Conservation (phyloP, 1,284 basidiomycete genomes). For the Anthracocystis panici-leucophaei region DNA sequence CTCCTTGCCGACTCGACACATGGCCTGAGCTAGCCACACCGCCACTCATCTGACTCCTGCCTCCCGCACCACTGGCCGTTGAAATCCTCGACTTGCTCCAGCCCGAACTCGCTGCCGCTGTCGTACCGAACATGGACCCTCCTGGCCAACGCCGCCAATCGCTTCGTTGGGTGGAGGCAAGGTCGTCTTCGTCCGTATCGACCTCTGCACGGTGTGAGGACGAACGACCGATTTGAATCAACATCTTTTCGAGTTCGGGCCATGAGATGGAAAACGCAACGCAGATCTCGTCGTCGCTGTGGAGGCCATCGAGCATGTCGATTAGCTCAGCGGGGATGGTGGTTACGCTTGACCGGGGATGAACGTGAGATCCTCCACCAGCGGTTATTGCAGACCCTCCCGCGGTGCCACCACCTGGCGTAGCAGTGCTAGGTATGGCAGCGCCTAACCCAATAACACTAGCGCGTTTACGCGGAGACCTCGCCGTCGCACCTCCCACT, state of each 20-base stretch:
- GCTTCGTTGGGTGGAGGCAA: conserved; percentile 20
- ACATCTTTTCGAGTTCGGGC: conserved; percentile 82
- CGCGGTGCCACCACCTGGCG: background rate
- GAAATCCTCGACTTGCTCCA: conserved; percentile 46
- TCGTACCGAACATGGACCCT: conserved; percentile 10
- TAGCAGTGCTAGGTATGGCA: conserved; percentile 13
- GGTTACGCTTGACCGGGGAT: background rate
- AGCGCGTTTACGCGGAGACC: conserved; percentile 42
- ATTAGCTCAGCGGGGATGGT: conserved; percentile 73
- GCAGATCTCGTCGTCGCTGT: conserved; percentile 90
- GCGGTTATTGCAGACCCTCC: conserved; percentile 5
- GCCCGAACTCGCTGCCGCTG: conserved; percentile 26
- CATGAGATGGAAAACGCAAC: conserved; percentile 84
- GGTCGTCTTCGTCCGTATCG: conserved; percentile 44
- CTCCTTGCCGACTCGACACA: conserved; percentile 19
- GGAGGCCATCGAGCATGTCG: conserved; percentile 82
- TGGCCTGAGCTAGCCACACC: conserved; percentile 13
- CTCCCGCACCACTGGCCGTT: conserved; percentile 18
- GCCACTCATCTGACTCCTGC: conserved; percentile 18
- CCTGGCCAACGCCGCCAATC: conserved; percentile 33
- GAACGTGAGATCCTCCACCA: conserved; percentile 14
- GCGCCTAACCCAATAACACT: conserved; percentile 24
- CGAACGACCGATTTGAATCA: conserved; percentile 69
- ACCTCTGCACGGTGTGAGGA: background rate
- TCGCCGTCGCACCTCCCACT: background rate